Percentiles rank a stretch among this genome's conserved stretches.
These are phyloP conservation scores for Pseudogymnoascus sp. DNA, from an alignment of 2,329 filamentous ascomycete genomes.

Conservation along the genomic window DNA sequence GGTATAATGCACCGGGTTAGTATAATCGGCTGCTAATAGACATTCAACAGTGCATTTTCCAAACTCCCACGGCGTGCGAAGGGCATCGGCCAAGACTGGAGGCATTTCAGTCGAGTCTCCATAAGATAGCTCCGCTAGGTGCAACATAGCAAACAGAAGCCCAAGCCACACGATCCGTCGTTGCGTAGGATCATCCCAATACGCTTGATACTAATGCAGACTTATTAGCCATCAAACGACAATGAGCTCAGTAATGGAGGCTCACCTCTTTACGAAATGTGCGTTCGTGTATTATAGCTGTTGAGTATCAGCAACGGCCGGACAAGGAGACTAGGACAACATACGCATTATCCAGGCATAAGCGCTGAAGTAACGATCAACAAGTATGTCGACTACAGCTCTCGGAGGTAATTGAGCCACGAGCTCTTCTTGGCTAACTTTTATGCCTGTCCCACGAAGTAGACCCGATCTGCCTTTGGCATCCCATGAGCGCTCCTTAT, in stretches of 20 bases:
- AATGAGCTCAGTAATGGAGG: background rate
- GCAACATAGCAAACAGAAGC: conserved; percentile 13
- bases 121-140: conserved; percentile 14
- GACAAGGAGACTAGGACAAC: background rate
- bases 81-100: background rate
- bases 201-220: conserved; percentile 12
- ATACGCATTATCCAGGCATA: conserved; percentile 10
- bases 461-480: conserved; percentile 11
- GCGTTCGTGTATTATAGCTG: conserved; percentile 15
- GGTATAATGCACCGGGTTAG: conserved; percentile 13
- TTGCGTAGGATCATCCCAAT: conserved; percentile 14
- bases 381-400: conserved; percentile 11
- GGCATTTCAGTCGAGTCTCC: background rate
- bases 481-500: conserved; percentile 1
- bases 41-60: conserved; percentile 13
- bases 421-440: conserved; percentile 12
- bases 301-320: background rate
- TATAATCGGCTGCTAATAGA: conserved; percentile 14
- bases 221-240: background rate
- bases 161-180: conserved; percentile 15
- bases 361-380: conserved; percentile 12
- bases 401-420: conserved; percentile 10
- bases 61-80: conserved; percentile 8
- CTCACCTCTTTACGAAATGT: conserved; percentile 15
- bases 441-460: conserved; percentile 10